Conservation (phyloP, 192 early-diverging fungal genomes). For the Oehlia diaphana region DNA sequence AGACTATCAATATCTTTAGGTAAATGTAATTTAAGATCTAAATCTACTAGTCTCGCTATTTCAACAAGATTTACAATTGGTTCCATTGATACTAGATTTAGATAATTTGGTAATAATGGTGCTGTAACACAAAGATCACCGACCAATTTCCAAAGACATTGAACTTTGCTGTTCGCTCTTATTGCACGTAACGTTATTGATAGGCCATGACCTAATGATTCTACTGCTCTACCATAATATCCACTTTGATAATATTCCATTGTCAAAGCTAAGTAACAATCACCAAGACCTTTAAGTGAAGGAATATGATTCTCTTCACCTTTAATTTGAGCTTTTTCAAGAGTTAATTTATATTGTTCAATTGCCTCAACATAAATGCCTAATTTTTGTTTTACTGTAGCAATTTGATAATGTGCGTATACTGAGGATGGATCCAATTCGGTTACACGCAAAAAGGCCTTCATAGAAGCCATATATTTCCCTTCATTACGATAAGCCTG, state of each 20-base stretch:
- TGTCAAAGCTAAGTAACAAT: slow-evolving; percentile 49
- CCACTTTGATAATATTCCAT: slow-evolving; percentile 59
- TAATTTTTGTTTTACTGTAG: slow-evolving; percentile 53
- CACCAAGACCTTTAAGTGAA: slow-evolving; percentile 50
- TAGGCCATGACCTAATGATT: slow-evolving; percentile 45
- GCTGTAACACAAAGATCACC: slow-evolving; percentile 56
- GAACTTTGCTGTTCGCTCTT: slow-evolving; percentile 31
- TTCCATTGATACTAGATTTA: slow-evolving; percentile 38
- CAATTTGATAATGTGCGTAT: slow-evolving; percentile 46
- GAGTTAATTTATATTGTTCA: slow-evolving; percentile 40
- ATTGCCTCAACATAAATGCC: slow-evolving; percentile 55
- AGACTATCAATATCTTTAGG: slow-evolving; percentile 37
- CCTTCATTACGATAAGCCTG: slow-evolving; percentile 74
- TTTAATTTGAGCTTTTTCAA: slow-evolving; percentile 37
- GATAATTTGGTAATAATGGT: slow-evolving; percentile 47
- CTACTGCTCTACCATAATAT: slow-evolving; percentile 65
- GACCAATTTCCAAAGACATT: slow-evolving; percentile 63
- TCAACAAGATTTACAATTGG: slow-evolving; percentile 31
- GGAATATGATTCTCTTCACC: slow-evolving; percentile 46
- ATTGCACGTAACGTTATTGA: slow-evolving; percentile 29
- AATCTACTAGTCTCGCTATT: slow-evolving; percentile 14
- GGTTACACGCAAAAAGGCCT: slow-evolving; percentile 69
- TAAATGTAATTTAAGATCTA: slow-evolving; percentile 44
- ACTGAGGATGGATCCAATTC: slow-evolving; percentile 62
- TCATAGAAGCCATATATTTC: slow-evolving; percentile 70